Conservation (phyloP, 2,329 filamentous ascomycete genomes). For the Hymenoscyphus salicellus region DNA sequence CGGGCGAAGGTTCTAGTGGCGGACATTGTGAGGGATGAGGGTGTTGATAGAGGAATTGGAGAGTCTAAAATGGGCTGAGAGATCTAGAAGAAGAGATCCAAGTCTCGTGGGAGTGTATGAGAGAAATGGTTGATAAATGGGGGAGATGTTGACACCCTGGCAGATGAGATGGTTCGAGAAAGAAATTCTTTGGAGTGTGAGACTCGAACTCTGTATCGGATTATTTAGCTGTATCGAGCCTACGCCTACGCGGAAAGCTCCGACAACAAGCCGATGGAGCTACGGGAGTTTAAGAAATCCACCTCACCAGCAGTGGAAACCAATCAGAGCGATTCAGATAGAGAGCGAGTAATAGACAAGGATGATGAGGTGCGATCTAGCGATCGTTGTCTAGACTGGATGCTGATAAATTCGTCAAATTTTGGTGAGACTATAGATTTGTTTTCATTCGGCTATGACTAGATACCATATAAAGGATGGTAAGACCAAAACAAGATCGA, state of each 20-base stretch:
- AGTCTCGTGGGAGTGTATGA: not conserved
- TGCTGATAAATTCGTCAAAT: not conserved
- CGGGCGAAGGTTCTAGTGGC: slow-evolving; percentile 40
- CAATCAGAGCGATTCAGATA: too few relatives aligned
- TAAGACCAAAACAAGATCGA: not conserved
- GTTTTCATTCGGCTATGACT: not conserved
- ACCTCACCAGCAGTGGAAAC: not conserved
- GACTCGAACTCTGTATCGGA: slow-evolving; percentile 1
- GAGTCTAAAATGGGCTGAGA: not conserved
- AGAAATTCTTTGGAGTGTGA: slow-evolving; percentile 1
- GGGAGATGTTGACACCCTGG: slow-evolving; percentile 4
- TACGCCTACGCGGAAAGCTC: not conserved
- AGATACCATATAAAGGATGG: not conserved
- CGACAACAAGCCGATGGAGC: not conserved
- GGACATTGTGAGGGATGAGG: slow-evolving; percentile 35
- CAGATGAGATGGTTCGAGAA: not conserved
- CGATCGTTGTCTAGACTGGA: not conserved
- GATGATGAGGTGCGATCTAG: not conserved
- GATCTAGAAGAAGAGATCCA: not conserved
- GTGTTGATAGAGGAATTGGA: not conserved
- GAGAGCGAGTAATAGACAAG: too few relatives aligned
- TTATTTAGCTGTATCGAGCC: not conserved
- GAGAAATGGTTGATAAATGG: not conserved
- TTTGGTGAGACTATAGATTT: too few relatives aligned
- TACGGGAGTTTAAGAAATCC: not conserved